phyloP scores from a whole-genome alignment of 2,329 filamentous ascomycete genomes.

The Pyricularia pennisetigena region DNA sequence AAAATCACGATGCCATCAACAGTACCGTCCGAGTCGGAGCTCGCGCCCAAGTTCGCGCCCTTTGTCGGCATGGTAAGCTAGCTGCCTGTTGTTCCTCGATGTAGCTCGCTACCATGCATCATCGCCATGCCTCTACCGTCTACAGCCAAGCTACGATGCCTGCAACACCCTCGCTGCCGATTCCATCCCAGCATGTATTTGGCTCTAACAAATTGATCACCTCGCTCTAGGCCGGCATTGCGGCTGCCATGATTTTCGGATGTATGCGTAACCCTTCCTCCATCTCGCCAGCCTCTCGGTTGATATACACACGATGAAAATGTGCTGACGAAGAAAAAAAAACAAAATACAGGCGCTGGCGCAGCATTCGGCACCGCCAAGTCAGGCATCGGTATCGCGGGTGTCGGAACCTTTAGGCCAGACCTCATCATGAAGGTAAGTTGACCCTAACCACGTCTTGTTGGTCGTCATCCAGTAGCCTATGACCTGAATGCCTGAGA shows the following conservation, averaged over 20 bases:
- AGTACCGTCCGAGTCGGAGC: constrained; percentile 39
- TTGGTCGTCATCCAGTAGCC: neutral
- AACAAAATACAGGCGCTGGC: constrained; percentile 40
- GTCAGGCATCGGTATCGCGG: constrained; percentile 79
- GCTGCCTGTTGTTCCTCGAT: neutral
- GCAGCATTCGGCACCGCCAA: constrained; percentile 84
- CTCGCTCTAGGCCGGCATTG: constrained; percentile 57
- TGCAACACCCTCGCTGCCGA: neutral
- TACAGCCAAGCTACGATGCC: neutral
- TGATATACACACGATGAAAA: neutral
- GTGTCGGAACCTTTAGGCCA: constrained; percentile 74
- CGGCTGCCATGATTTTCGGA: constrained; percentile 75
- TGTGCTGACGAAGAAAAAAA: neutral
- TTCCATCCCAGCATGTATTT: neutral
- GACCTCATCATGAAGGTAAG: constrained; percentile 85
- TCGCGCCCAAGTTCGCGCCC: constrained; percentile 72
- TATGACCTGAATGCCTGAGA: neutral
- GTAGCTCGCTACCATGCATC: neutral
- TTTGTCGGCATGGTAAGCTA: constrained; percentile 76
- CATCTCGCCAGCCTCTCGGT: constrained; percentile 7
- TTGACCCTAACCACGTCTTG: neutral
- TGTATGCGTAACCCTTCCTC: constrained; percentile 41
- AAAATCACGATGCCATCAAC: constrained; percentile 22
- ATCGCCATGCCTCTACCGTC: neutral
- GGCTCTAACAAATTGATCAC: neutral